Evolutionary conservation across 1,284 basidiomycete species (phyloP).

Genomic region (Trichosporon inkin): DNA sequence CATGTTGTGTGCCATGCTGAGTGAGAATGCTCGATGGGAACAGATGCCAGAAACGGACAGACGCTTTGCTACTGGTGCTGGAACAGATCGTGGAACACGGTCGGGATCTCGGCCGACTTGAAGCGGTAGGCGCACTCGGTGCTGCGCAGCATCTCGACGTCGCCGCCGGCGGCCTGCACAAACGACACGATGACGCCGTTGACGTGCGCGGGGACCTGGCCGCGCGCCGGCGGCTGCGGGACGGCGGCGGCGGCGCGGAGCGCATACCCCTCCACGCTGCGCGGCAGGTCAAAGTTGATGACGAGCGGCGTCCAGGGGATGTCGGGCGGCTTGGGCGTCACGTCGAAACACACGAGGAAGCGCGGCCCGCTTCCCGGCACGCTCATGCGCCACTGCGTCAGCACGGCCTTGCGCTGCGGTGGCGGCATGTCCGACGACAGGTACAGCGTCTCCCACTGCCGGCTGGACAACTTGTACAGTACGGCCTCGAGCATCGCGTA

Average conservation of each 20-base stretch:
- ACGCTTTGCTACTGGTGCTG: conserved; percentile 26
- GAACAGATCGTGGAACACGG: conserved; percentile 48
- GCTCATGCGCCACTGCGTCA: conserved; percentile 55
- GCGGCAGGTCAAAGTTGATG: conserved; percentile 91
- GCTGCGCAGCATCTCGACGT: conserved; percentile 94
- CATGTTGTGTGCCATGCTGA: neutral
- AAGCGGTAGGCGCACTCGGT: conserved; percentile 97
- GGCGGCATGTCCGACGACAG: conserved; percentile 69
- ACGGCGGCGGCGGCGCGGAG: conserved; percentile 55
- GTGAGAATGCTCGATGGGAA: neutral
- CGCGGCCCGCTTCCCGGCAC: conserved; percentile 44
- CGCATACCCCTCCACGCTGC: conserved; percentile 92
- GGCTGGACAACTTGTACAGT: conserved; percentile 78
- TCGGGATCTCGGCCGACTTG: conserved; percentile 50
- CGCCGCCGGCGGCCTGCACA: conserved; percentile 91
- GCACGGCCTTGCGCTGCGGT: conserved; percentile 58
- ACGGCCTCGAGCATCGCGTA: conserved; percentile 78
- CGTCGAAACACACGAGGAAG: conserved; percentile 84
- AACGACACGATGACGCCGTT: conserved; percentile 78
- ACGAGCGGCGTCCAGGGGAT: conserved; percentile 84
- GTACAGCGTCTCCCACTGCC: conserved; percentile 77
- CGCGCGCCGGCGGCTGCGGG: conserved; percentile 25
- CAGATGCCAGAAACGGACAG: neutral
- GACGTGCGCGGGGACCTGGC: conserved; percentile 59
- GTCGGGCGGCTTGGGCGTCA: conserved; percentile 81